Conservation (phyloP, 2,329 filamentous ascomycete genomes). For the Alternaria conjuncta region DNA sequence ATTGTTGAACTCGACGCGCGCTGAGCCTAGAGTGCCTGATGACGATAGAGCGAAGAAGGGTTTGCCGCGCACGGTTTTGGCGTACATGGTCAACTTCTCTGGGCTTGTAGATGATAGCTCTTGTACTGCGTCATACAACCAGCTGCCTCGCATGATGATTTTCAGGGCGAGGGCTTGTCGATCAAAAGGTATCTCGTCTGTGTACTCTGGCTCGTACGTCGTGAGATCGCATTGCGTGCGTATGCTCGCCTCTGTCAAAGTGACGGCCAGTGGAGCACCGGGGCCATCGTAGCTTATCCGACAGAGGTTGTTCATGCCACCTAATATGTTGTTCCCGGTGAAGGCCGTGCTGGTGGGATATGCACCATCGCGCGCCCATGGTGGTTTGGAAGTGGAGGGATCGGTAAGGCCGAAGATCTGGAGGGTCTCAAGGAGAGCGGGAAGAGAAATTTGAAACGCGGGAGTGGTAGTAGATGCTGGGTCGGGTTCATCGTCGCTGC, state of each 20-base stretch:
- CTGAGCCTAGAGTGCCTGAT: conserved; percentile 64
- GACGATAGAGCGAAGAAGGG: conserved; percentile 77
- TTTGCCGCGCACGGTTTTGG: conserved; percentile 46
- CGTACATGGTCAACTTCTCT: conserved; percentile 68
- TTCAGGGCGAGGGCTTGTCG: conserved; percentile 83
- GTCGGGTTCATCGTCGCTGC: conserved; percentile 44
- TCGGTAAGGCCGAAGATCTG: conserved; percentile 84
- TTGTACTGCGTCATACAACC: conserved; percentile 73
- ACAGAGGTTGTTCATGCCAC: conserved; percentile 79
- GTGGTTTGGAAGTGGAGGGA: conserved; percentile 45
- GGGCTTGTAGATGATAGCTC: conserved; percentile 75
- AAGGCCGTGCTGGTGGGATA: conserved; percentile 74
- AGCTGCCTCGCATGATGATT: conserved; percentile 86
- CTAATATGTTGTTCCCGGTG: conserved; percentile 74
- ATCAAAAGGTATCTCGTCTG: conserved; percentile 88
- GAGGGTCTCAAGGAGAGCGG: conserved; percentile 87
- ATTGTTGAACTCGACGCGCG: conserved; percentile 65
- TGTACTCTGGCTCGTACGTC: conserved; percentile 73
- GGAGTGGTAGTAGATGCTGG: conserved; percentile 56
- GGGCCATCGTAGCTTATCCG: conserved; percentile 77
- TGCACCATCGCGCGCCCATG: conserved; percentile 50
- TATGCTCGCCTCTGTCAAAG: conserved; percentile 83
- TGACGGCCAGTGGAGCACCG: conserved; percentile 81
- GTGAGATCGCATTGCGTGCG: conserved; percentile 77
- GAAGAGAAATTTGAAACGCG: conserved; percentile 84